These are phyloP conservation scores for Aleurites moluccanus DNA, from an alignment of 441 rosid genomes.

Conservation along the genomic window DNA sequence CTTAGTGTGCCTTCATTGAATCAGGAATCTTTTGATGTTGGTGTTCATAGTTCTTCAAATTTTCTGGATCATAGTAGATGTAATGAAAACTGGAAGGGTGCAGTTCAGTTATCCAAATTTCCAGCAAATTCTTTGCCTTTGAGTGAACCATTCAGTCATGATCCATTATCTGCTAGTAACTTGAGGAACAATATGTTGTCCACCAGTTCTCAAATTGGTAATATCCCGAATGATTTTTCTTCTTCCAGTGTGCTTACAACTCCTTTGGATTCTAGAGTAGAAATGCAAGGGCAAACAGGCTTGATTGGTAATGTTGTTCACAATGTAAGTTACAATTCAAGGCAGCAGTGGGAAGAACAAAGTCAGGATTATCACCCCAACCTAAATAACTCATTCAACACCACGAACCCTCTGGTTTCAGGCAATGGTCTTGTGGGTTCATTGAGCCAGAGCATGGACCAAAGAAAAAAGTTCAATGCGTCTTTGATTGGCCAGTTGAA, in stretches of 20 bases:
- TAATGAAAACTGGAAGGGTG: slow-evolving; percentile 46
- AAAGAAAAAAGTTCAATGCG: slow-evolving; percentile 37
- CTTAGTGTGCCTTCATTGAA: slow-evolving; percentile 41
- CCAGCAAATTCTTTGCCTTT: slow-evolving; percentile 43
- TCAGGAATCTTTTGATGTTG: slow-evolving; percentile 40
- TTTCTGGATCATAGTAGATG: slow-evolving; percentile 47
- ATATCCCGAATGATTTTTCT: slow-evolving; percentile 37
- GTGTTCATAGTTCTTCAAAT: slow-evolving; percentile 40
- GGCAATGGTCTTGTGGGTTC: slow-evolving; percentile 31
- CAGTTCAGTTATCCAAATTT: slow-evolving; percentile 42
- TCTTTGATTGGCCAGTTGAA: slow-evolving; percentile 38
- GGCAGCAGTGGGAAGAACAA: slow-evolving; percentile 43
- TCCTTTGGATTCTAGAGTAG: slow-evolving; percentile 38
- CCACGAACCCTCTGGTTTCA: slow-evolving; percentile 33
- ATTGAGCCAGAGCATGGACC: slow-evolving; percentile 34
- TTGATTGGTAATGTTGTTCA: slow-evolving; percentile 38
- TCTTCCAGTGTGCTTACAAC: slow-evolving; percentile 31
- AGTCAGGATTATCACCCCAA: slow-evolving; percentile 33
- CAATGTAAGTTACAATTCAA: slow-evolving; percentile 31
- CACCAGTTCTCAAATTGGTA: slow-evolving; percentile 33
- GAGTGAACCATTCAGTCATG: slow-evolving; percentile 34
- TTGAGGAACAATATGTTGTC: slow-evolving; percentile 34
- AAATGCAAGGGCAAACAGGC: slow-evolving; percentile 41
- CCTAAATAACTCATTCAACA: slow-evolving; percentile 31
- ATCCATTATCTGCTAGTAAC: slow-evolving; percentile 32